Base-by-base conservation (phyloP, 345 rosid species). In the Eucalyptus polyanthemos region DNA sequence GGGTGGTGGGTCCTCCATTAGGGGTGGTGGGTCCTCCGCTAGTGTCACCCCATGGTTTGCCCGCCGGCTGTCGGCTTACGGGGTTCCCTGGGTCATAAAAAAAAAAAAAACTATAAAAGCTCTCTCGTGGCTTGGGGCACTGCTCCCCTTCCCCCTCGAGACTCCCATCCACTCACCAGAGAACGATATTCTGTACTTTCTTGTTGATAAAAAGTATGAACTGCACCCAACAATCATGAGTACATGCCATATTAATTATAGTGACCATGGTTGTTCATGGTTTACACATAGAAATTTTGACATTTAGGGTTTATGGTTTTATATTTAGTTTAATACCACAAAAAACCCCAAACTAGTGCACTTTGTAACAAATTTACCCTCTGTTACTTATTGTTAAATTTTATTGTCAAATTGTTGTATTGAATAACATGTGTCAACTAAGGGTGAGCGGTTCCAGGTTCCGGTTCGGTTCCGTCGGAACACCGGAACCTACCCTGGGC, bases 281-380 rank as follows among this genome's bases (percentile, higher is more conserved):
- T 76, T 76, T 76, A 11, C 27, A 11, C 34, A 6, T 6, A 6
- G 17, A 62, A 5, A 62, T 6, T 62, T 62, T 10, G 69, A 62
- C 31, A 37, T 37, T 11, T 76, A 40, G 27, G 47, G 15, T 76
- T 34, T 76, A 40, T 7, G 85, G 27, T 37, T 76, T 60, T 10
- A 22, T 4, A 25, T 56, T 56, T 69, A 5, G 62, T 4, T 22
- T 56, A 24, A 56, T 56, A 56, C 29, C 3, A 24, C 6, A 2
- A 24, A 56, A 56, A 56, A 10, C 0, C 1, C 2, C 1, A 56
- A 56, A 56, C 0, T 0, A 4, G 14, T 56, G 13, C 11, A 21
- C n/a, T 2, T 53, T 53, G 11, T 53, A 1, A 53, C 29, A 56
- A 4, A 25, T 56, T 56, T 22, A 25, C 29, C 14, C 0, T 56